phyloP scores from a whole-genome alignment of 768 basidiomycete species.

The Leccinum boreale region DNA sequence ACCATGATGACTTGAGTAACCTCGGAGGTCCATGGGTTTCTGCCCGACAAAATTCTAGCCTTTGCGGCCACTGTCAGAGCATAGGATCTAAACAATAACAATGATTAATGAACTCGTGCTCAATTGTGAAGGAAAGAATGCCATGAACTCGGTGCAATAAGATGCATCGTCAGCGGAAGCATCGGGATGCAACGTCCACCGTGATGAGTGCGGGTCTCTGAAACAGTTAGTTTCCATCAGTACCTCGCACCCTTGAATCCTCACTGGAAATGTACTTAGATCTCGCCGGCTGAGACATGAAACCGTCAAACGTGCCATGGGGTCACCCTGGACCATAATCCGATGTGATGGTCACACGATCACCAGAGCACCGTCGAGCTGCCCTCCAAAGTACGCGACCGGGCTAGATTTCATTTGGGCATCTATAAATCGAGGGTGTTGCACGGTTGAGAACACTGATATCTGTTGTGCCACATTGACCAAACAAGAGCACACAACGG shows the following conservation, averaged over 20 bases:
- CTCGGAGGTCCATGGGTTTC: background rate
- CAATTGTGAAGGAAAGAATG: background rate
- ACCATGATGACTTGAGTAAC: background rate
- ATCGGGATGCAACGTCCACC: background rate
- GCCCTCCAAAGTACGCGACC: too few relatives aligned
- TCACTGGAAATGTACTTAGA: background rate
- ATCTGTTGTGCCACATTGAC: constrained; percentile 21
- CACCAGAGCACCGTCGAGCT: too few relatives aligned
- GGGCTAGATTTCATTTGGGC: too few relatives aligned
- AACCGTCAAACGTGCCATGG: background rate
- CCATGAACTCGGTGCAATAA: background rate
- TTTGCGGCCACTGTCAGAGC: background rate
- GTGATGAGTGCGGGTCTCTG: background rate
- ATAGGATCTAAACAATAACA: background rate
- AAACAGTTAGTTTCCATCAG: background rate
- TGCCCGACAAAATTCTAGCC: background rate
- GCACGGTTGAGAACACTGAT: too few relatives aligned
- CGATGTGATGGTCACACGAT: background rate
- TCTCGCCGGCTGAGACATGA: background rate
- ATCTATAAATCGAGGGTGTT: too few relatives aligned
- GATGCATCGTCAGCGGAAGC: background rate
- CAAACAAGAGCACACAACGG: constrained; percentile 29
- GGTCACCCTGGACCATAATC: background rate
- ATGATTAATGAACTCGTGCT: background rate
- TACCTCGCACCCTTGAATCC: background rate